Evolutionary conservation across 2,329 filamentous ascomycete species (phyloP), one percentile per base, ranked within the genome.

Genomic region (Fusarium tricinctum): DNA sequence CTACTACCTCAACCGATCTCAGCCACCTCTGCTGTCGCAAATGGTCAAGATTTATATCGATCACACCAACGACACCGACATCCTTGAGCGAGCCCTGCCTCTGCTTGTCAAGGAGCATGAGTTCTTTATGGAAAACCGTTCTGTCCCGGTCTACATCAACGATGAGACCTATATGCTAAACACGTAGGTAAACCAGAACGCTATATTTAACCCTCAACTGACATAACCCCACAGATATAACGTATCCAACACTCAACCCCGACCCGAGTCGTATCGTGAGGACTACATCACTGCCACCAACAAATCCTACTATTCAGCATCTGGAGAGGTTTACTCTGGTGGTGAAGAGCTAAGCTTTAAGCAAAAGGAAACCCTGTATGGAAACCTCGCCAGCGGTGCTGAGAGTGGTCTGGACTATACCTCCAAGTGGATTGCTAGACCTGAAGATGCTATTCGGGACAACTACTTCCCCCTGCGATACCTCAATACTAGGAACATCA

Each of bases 1-100:
- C 26, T 91, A 92, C 80, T 92, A 91, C 69, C 81, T 90, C 55
- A 90, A 91, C 75, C 84, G 89, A 30, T 90, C 88, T 3, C 89
- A 91, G 76, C 89, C 89, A 19, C 89, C 89, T 2, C 76, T 92
- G 45, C 78, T 92, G 51, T 82, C 89, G 3, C 86, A 88, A 75
- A 92, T 92, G 89, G 85, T 91, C 52, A 85, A 85, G 67, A 78
- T 82, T 15, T 92, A 91, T 66, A 78, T 91, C 33, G 84, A 90
- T 59, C 84, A 90, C 73, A 91, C 89, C 28, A 86, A 89, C 47
- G 89, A 92, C 71, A 86, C 84, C 0, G 84, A 81, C 45, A 84
- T 91, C 23, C 79, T 91, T 0, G 81, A 86, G 19, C 83, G 88
- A 8, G 89, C 89, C 0, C 57, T 91, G 39, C 89, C 89, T 3